Evolutionary conservation across 768 basidiomycete genomes (phyloP).

Genomic region (Xanthoconium purpureum): DNA sequence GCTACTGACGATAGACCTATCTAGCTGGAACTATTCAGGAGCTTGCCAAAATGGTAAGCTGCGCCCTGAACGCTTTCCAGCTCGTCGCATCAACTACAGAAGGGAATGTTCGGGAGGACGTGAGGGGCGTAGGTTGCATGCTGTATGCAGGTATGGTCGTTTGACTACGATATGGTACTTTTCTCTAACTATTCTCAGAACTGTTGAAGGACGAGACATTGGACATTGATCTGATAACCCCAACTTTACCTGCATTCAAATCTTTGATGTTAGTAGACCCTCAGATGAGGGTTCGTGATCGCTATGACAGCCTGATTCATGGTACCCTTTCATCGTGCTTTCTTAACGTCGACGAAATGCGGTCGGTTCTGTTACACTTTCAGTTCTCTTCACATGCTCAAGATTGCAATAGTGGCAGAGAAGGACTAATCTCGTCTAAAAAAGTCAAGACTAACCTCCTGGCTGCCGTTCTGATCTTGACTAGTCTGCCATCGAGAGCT

Average conservation of each 20-base stretch:
- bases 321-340: slow-evolving; percentile 84
- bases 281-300: slow-evolving; percentile 42
- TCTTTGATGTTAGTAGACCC: slow-evolving; percentile 54
- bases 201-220: slow-evolving; percentile 83
- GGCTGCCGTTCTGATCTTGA: slow-evolving; percentile 80
- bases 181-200: slow-evolving; percentile 41
- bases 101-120: slow-evolving; percentile 61
- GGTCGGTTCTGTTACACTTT: slow-evolving; percentile 47
- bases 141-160: slow-evolving; percentile 64
- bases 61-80: slow-evolving; percentile 60
- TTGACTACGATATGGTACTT: neutral
- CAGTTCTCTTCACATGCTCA: slow-evolving; percentile 1
- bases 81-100: slow-evolving; percentile 57
- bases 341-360: slow-evolving; percentile 86
- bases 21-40: slow-evolving; percentile 55
- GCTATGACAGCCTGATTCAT: slow-evolving; percentile 63
- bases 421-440: slow-evolving; percentile 68
- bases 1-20: slow-evolving; percentile 11
- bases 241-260: slow-evolving; percentile 80
- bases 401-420: slow-evolving; percentile 58
- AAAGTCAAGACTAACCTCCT: slow-evolving; percentile 92
- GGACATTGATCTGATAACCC: slow-evolving; percentile 74
- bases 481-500: slow-evolving; percentile 64
- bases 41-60: slow-evolving; percentile 58
- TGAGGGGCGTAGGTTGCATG: slow-evolving; percentile 73